phyloP scores from a whole-genome alignment of 202 grass and related monocot genomes.

The Carex arenaria region DNA sequence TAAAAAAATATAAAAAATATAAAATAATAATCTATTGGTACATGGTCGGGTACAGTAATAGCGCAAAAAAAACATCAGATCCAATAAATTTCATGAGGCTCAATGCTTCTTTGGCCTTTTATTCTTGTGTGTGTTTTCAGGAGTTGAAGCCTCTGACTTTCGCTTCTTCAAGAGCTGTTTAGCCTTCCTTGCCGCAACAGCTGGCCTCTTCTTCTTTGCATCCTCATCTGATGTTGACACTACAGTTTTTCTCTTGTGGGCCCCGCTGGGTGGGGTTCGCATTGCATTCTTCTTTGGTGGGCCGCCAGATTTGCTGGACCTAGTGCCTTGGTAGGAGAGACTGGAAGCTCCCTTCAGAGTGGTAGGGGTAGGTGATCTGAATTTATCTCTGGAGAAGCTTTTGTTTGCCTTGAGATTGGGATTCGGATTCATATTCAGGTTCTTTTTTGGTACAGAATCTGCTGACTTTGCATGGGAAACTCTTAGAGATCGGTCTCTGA shows the following conservation, averaged over 20 bases:
- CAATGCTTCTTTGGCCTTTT: slow-evolving; percentile 67
- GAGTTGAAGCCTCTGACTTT: slow-evolving; percentile 49
- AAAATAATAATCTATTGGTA: background rate
- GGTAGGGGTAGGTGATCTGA: slow-evolving; percentile 24
- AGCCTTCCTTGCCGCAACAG: slow-evolving; percentile 71
- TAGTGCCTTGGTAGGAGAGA: slow-evolving; percentile 74
- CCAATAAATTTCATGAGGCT: slow-evolving; percentile 4
- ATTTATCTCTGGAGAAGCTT: slow-evolving; percentile 21
- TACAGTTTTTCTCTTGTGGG: slow-evolving; percentile 34
- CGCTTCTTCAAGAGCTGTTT: slow-evolving; percentile 79
- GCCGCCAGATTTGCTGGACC: slow-evolving; percentile 68
- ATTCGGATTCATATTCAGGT: no score
- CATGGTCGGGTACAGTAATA: background rate
- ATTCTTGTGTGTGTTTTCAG: slow-evolving; percentile 38
- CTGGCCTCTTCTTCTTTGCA: slow-evolving; percentile 54
- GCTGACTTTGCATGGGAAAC: slow-evolving; percentile 63
- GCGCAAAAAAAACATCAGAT: background rate
- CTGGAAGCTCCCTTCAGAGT: slow-evolving; percentile 35
- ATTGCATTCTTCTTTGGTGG: slow-evolving; percentile 43
- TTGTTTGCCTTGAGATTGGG: slow-evolving; percentile 8
- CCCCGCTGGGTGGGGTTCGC: background rate
- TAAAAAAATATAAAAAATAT: background rate
- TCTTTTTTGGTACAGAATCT: slow-evolving; percentile 51
- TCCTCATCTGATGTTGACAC: slow-evolving; percentile 8
- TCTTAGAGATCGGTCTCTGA: slow-evolving; percentile 72